Base-by-base conservation (phyloP, 345 rosid genomes). In the Anacardium occidentale region DNA sequence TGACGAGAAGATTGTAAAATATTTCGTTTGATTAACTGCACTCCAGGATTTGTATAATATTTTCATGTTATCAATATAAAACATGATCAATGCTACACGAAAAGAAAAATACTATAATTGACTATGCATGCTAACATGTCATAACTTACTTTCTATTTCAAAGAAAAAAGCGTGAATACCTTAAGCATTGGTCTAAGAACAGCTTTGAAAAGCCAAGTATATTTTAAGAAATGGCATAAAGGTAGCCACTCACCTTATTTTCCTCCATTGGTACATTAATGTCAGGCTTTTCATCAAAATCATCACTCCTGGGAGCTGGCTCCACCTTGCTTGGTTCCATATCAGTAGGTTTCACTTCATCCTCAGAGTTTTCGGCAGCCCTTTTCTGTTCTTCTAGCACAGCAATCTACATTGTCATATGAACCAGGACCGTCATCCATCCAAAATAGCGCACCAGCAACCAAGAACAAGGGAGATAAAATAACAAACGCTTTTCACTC, bases 191-290 rank as follows among this genome's bases (percentile, higher is more conserved):
- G 59, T 58, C 47, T 21, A 37, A 32, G 21, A 21, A 61, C 67
- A 32, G 24, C 3, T 40, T 21, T 0, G 11, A 56, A 40, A 34
- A 12, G 44, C 34, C 51, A 55, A 57, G 12, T 68, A 22, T 24
- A 52, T 17, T 29, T 29, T 3, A 15, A 17, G 34, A 45, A 24
- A 24, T 4, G 22, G 14, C 44, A 20, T 12, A 72, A 15, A 51
- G 47, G 13, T 56, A 26, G 34, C 20, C 18, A 40, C 63, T 80
- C 62, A 94, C 98, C 97, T 88, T 87, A 67, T 52, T 83, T 74
- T 88, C 89, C 61, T 89, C 98, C 91, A 86, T 85, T 0, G 92
- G 96, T 10, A 79, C 59, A 63, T 92, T 90, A 17, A 88, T 90
- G 70, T 94, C 92, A 14, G 97, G 98, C 74, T 94, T 90, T 72